Evolutionary conservation across 2,329 filamentous ascomycete species (phyloP), one percentile per base, ranked within the genome.

Genomic region (Tolypocladium endophyticum): DNA sequence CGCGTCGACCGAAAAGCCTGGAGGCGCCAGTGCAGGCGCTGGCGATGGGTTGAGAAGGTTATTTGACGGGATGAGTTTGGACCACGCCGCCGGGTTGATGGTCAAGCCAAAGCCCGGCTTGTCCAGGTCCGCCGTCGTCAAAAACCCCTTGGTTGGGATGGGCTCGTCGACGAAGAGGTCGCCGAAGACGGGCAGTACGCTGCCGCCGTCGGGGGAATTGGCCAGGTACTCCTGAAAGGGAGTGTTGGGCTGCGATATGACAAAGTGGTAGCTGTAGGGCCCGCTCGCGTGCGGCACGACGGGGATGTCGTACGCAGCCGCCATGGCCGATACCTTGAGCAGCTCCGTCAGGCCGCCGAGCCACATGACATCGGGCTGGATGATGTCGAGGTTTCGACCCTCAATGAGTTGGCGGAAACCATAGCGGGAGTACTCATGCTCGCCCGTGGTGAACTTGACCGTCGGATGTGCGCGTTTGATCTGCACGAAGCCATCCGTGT

Each of bases 301-400:
- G 16, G 92, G 92, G 61, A 97, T 89, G 70, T 97, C 92, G 74
- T 97, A 97, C 28, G 92, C 92, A 5, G 92, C 85, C 4, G 92
- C 92, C 84, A 95, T 88, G 58, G 92, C 88, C 20, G 91, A 84
- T 58, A 97, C 88, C 75, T 91, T 94, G 65, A 97, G 85, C 60
- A 97, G 81, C 75, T 97, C 92, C 0, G 92, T 97, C 80, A 97
- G 74, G 62, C 92, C 92, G 63, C 92, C 92, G 18, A 96, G 86
- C 92, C 92, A 97, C 92, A 97, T 97, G 64, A 97, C 92, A 70
- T 97, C 92, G 18, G 92, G 92, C 76, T 96, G 92, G 68, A 97
- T 86, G 67, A 97, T 96, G 72, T 97, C 92, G 61, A 97, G 79
- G 74, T 96, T 95, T 65, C 92, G 90, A 59, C 88, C 88, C 75